Evolutionary conservation across 495 filamentous ascomycete genomes (phyloP).

Genomic region (Penicillium desertorum): DNA sequence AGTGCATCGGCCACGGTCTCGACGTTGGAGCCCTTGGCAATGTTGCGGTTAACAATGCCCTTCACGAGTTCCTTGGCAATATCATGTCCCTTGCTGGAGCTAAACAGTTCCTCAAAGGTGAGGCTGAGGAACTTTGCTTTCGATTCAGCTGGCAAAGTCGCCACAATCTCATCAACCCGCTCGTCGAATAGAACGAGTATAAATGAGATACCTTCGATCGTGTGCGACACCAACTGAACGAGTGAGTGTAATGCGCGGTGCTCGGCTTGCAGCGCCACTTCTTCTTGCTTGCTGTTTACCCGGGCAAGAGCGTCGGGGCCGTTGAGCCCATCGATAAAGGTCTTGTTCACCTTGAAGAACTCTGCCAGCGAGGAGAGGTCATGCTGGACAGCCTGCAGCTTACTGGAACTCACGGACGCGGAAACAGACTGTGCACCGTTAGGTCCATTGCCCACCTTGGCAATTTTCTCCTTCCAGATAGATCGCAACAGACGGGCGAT

Average conservation of each 20-base stretch:
- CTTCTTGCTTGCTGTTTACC: conserved; percentile 75
- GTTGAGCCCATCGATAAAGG: conserved; percentile 86
- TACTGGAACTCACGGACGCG: conserved; percentile 56
- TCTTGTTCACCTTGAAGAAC: conserved; percentile 81
- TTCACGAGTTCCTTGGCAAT: conserved; percentile 97
- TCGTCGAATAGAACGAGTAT: conserved; percentile 92
- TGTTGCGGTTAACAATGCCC: conserved; percentile 96
- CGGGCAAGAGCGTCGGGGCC: conserved; percentile 77
- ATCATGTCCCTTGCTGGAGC: conserved; percentile 72
- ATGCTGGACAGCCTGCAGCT: conserved; percentile 73
- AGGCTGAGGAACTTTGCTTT: conserved; percentile 68
- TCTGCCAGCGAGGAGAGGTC: conserved; percentile 73
- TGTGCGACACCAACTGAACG: conserved; percentile 73
- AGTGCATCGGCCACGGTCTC: conserved; percentile 95
- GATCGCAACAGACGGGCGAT: conserved; percentile 79
- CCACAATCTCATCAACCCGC: conserved; percentile 80
- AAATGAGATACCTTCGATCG: conserved; percentile 95
- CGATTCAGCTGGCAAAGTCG: conserved; percentile 67
- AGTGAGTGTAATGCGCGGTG: conserved; percentile 88
- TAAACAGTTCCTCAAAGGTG: conserved; percentile 85
- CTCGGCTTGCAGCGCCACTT: conserved; percentile 85
- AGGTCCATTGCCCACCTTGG: conserved; percentile 55
- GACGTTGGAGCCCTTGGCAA: conserved; percentile 91
- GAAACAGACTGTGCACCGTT: conserved; percentile 50
- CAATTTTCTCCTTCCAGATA: conserved; percentile 75